Base-by-base conservation (phyloP, 441 rosid species). In the Croton laevigatus region DNA sequence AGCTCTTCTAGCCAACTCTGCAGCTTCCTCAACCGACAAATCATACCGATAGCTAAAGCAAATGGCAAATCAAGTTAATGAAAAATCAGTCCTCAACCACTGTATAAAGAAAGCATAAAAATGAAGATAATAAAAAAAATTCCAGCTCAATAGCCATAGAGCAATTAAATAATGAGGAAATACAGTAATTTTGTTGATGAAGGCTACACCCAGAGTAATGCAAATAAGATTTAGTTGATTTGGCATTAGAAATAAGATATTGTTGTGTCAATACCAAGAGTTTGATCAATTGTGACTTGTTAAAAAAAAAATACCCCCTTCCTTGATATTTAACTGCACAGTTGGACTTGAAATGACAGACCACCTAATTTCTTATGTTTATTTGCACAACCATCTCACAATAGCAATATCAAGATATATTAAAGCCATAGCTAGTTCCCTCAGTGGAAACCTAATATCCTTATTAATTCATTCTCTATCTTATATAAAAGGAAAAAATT, bases 1-100 rank as follows among this genome's bases (percentile, higher is more conserved):
- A 71, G 98, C 79, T 78, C 99, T 89, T 80, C 97, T 83, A 44
- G 97, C 99, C 83, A 95, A 80, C 79, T 96, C 99, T 1, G 93
- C 88, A 65, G 99, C 99, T 81, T 95, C 98, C 62, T 89, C 94
- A 54, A 95, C 66, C 2, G 98, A 83, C 97, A 93, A 85, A 69
- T 96, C 97, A 77, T 72, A 84, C 44, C 81, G 85, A 78, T 93
- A 96, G 81, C 99, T 96, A 59, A 49, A 20, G 70, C 17, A 64
- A 66, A 74, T 42, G 42, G 48, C 37, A 17, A 4, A 34, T 60
- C 32, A 10, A 34, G 34, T 48, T 36, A 60, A 38, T 45, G 32
- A 64, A 46, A 8, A 48, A 62, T 22, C 16, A 62, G 20, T 13
- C 17, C 63, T 52, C 34, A 60, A 51, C 64, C 64, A 37, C 27